phyloP scores from a whole-genome alignment of 2,329 filamentous ascomycete genomes.

The Colletotrichum sp. region DNA sequence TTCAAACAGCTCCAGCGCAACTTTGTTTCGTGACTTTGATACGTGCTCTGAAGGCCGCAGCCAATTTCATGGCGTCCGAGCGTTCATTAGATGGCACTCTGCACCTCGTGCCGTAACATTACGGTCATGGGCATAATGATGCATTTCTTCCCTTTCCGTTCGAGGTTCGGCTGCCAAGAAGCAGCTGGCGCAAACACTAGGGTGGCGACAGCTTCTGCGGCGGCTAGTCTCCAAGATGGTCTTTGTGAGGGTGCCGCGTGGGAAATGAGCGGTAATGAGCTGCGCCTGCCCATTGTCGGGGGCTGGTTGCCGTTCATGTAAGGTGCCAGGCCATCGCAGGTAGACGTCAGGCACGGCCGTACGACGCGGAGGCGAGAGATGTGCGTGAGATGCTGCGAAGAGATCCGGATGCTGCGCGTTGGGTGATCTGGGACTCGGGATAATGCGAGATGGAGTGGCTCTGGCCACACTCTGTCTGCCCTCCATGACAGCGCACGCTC shows the following conservation, averaged over 20 bases:
- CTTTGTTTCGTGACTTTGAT: slow-evolving; percentile 16
- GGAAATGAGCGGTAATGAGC: slow-evolving; percentile 11
- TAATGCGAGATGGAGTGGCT: slow-evolving; percentile 5
- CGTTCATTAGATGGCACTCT: slow-evolving; percentile 18
- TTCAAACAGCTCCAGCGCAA: slow-evolving; percentile 21
- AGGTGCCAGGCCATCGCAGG: neutral
- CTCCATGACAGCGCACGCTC: neutral
- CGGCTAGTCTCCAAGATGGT: neutral
- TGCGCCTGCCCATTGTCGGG: neutral
- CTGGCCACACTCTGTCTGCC: slow-evolving; percentile 4
- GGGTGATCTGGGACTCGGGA: neutral
- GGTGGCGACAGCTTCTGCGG: neutral
- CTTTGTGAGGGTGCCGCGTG: neutral
- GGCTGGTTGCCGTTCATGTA: neutral
- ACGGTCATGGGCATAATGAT: neutral
- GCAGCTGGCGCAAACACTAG: neutral
- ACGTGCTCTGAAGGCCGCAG: slow-evolving; percentile 3
- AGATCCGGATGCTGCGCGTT: neutral
- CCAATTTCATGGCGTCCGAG: slow-evolving; percentile 16
- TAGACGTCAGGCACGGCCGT: neutral
- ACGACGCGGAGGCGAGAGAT: neutral
- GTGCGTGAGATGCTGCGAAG: neutral
- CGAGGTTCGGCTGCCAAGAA: neutral
- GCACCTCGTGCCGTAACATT: slow-evolving; percentile 5
- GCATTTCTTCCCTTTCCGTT: neutral